Percentiles rank a stretch among this genome's conserved stretches.
Evolutionary conservation across 169 alveolate genomes (phyloP).

Genomic region (Plasmodium malariae): DNA sequence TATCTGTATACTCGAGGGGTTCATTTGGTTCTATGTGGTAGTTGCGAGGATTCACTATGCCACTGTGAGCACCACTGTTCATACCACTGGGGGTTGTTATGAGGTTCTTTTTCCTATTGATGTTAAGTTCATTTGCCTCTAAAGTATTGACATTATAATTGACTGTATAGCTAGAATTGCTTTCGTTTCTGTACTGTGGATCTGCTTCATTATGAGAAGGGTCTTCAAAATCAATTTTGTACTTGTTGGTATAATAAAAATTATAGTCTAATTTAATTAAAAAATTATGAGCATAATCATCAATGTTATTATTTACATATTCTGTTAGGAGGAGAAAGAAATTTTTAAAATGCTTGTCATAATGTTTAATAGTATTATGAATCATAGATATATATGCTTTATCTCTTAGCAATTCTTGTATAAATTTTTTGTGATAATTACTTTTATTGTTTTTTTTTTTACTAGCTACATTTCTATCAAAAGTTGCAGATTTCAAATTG

Average conservation of each 20-base stretch:
- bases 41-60: too few species aligned
- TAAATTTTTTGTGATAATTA: constrained; percentile 44
- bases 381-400: constrained; percentile 76
- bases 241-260: constrained; percentile 71
- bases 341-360: constrained; percentile 63
- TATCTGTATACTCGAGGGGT: too few species aligned
- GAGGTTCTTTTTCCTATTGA: not conserved
- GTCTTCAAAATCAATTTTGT: not conserved
- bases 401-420: constrained; percentile 56
- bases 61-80: too few species aligned
- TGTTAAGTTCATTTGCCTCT: not conserved
- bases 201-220: constrained; percentile 1
- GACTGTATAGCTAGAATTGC: not conserved
- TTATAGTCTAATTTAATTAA: constrained; percentile 63
- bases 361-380: constrained; percentile 70
- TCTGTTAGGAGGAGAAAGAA: constrained; percentile 57
- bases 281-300: constrained; percentile 77
- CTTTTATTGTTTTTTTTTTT: constrained; percentile 23
- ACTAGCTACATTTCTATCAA: not conserved
- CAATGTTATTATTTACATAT: constrained; percentile 72
- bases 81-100: too few species aligned
- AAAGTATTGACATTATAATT: not conserved
- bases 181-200: not conserved
- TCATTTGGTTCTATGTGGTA: too few species aligned
- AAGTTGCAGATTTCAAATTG: not conserved